These are phyloP conservation scores for Deinandra increscens DNA, from an alignment of 129 eudicot species.

Conservation along the genomic window DNA sequence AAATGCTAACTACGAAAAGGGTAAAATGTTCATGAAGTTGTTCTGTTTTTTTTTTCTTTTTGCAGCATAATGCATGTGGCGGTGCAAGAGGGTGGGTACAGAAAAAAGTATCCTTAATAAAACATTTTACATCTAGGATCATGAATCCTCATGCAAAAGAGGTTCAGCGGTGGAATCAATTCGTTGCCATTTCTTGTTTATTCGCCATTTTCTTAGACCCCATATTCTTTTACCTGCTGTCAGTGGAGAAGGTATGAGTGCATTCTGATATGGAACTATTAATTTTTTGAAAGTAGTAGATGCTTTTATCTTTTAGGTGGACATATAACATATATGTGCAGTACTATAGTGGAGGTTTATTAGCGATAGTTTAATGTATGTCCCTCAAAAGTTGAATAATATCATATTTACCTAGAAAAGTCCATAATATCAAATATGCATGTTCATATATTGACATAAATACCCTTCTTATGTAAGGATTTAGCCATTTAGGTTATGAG, in stretches of 20 bases:
- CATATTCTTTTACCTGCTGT: constrained; percentile 66
- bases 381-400: no score
- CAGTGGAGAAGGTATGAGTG: constrained; percentile 41
- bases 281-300: not conserved
- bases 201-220: constrained; percentile 77
- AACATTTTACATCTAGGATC: constrained; percentile 48
- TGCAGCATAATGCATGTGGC: constrained; percentile 52
- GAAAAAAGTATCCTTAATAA: constrained; percentile 41
- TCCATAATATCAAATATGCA: no score
- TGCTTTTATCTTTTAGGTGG: not conserved
- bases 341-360: not conserved
- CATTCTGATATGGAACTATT: constrained; percentile 2
- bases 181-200: constrained; percentile 62
- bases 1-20: not conserved
- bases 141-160: constrained; percentile 73
- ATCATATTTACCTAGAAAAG: no score
- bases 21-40: not conserved
- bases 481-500: not conserved
- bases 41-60: not conserved
- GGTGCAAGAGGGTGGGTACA: constrained; percentile 61
- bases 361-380: no score
- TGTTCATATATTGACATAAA: no score
- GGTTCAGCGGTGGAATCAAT: constrained; percentile 76
- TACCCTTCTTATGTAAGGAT: not conserved
- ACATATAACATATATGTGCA: not conserved